phyloP scores from a whole-genome alignment of 495 filamentous ascomycete genomes.

The Durotheca rogersii region DNA sequence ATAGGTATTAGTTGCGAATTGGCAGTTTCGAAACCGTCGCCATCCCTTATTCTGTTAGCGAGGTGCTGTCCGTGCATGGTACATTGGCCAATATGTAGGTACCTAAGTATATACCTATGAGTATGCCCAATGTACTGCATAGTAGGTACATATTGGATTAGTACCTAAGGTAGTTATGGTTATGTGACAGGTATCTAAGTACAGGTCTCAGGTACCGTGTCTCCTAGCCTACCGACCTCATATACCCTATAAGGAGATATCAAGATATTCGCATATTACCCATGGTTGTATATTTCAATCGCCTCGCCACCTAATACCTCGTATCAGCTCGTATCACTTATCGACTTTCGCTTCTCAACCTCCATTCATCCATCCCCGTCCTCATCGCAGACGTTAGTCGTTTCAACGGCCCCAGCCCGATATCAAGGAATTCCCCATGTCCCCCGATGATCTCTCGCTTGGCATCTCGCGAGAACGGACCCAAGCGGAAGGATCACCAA shows the following conservation, averaged over 20 bases:
- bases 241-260: no score
- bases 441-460: neutral
- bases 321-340: constrained; percentile 3
- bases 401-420: constrained; percentile 21
- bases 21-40: neutral
- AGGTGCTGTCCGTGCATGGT: neutral
- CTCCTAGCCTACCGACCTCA: no score
- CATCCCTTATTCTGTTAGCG: neutral
- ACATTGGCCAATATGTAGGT: no score
- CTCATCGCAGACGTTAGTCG: constrained; percentile 14
- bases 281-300: no score
- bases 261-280: no score
- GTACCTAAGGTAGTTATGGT: no score
- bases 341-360: constrained; percentile 5
- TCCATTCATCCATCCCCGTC: neutral
- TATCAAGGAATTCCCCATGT: constrained; percentile 18
- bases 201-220: neutral
- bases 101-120: neutral
- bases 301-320: no score
- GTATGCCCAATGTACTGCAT: no score
- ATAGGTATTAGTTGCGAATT: neutral
- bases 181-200: no score
- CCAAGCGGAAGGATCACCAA: constrained; percentile 14
- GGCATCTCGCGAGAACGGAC: neutral
- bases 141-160: no score